Percentiles rank a stretch among this genome's conserved stretches.
Evolutionary conservation across 495 filamentous ascomycete genomes (phyloP).

Genomic region (Penicillium cosmopolitanum): DNA sequence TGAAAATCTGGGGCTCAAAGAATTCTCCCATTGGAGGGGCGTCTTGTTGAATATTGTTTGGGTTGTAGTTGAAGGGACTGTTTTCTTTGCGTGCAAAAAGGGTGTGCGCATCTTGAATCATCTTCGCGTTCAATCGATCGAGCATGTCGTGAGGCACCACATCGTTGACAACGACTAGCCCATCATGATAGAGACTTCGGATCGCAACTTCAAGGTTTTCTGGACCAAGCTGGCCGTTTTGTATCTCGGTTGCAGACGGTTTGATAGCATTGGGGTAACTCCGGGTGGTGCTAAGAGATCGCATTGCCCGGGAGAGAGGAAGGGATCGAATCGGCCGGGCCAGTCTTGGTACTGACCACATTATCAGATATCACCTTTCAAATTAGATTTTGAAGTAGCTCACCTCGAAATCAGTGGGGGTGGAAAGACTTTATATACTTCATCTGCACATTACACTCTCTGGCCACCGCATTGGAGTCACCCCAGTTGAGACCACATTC

Average conservation of each 20-base stretch:
- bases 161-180: slow-evolving; percentile 55
- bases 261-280: slow-evolving; percentile 22
- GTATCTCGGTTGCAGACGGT: slow-evolving; percentile 23
- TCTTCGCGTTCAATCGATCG: slow-evolving; percentile 53
- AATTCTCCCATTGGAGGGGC: slow-evolving; percentile 44
- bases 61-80: slow-evolving; percentile 56
- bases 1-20: slow-evolving; percentile 48
- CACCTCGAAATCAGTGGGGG: background rate
- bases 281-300: background rate
- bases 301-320: background rate
- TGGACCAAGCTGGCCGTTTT: slow-evolving; percentile 23
- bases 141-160: slow-evolving; percentile 46
- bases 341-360: background rate
- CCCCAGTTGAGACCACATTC: too few relatives aligned
- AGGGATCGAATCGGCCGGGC: background rate
- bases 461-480: too few relatives aligned
- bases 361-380: background rate
- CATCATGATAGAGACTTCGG: slow-evolving; percentile 51
- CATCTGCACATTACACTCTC: background rate
- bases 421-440: background rate
- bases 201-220: slow-evolving; percentile 54
- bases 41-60: slow-evolving; percentile 58
- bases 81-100: slow-evolving; percentile 47
- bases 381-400: background rate
- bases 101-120: slow-evolving; percentile 52